These are phyloP conservation scores for Penicillium arizonense DNA, from an alignment of 495 filamentous ascomycete genomes.

Conservation along the genomic window DNA sequence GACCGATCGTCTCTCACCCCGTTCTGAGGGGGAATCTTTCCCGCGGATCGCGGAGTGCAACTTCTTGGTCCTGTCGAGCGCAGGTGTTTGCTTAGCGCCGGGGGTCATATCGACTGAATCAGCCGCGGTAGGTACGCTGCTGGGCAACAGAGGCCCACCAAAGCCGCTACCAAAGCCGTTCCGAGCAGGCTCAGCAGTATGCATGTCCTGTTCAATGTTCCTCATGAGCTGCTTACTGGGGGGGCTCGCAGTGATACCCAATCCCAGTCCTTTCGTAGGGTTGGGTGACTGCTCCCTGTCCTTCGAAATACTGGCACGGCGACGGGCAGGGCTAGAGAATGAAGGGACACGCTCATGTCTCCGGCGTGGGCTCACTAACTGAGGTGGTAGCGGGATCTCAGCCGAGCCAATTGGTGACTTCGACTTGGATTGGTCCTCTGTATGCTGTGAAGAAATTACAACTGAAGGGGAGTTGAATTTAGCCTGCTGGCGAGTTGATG, in stretches of 20 bases:
- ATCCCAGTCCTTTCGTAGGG: slow-evolving; percentile 16
- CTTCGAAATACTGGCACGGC: slow-evolving; percentile 15
- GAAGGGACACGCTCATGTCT: slow-evolving; percentile 16
- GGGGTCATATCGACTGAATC: neutral
- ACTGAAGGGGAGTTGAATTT: neutral
- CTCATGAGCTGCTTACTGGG: slow-evolving; percentile 8
- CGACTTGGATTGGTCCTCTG: neutral
- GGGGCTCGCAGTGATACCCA: slow-evolving; percentile 34
- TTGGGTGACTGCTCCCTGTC: neutral
- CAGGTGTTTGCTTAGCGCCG: neutral
- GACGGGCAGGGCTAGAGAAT: slow-evolving; percentile 21
- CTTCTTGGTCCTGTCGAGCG: slow-evolving; percentile 13
- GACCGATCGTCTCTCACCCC: slow-evolving; percentile 22
- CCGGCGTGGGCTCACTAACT: slow-evolving; percentile 5
- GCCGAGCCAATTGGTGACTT: neutral
- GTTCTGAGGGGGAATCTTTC: slow-evolving; percentile 16
- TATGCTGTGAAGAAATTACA: neutral
- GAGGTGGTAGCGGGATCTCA: neutral
- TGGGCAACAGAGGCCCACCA: neutral
- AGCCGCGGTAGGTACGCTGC: neutral
- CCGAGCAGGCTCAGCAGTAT: neutral
- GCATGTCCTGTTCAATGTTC: neutral
- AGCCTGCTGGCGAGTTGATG: neutral
- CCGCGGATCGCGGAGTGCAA: slow-evolving; percentile 23
- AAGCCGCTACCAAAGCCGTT: neutral